Evolutionary conservation across 495 filamentous ascomycete species (phyloP), one percentile per base, ranked within the genome.

Genomic region (Trichocladium uniseriatum): DNA sequence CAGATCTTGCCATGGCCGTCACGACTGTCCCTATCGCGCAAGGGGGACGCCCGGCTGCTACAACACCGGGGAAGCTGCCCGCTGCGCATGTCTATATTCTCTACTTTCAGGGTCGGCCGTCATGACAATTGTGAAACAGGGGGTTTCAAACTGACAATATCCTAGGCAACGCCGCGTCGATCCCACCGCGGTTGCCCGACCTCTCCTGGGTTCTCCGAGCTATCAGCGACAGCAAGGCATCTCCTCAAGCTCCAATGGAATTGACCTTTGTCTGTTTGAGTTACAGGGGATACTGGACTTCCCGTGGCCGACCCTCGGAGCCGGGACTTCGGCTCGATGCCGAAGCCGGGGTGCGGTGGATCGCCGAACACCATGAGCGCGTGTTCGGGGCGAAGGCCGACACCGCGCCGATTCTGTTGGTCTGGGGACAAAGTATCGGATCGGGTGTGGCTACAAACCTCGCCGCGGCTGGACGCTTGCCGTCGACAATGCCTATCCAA

Each of bases 381-480:
- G 48, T 36, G 39, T 48, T 55, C 46, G 52, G 53, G 29, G 47
- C 41, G 35, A 45, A 50, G 37, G 45, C 39, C 31, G 41, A 49
- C 44, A 61, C 54, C 44, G 49, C 40, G 28, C 56, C 61, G 3
- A 66, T 73, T 22, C 34, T 88, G 10, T 57, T 90, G 0, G 59
- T 92, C n/a, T 92, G 86, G 87, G 86, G 86, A 0, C 87, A 92
- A 55, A 84, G 79, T 49, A 80, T 91, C 18, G 87, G 88, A 5
- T 76, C 64, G 3, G 79, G 78, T 6, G 69, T 81, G 3, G 76
- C 83, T 7, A 73, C 72, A 19, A 73, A 74, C 50, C 64, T 77
- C n/a, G 61, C 60, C 13, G 67, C 64, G 14, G 57, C 48, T 27
- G 42, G 61, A 2, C 45, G 36, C 13, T 24, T 56, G 13, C 59